Evolutionary conservation across 2,329 filamentous ascomycete species (phyloP).

Genomic region (Chaetomium sp.): DNA sequence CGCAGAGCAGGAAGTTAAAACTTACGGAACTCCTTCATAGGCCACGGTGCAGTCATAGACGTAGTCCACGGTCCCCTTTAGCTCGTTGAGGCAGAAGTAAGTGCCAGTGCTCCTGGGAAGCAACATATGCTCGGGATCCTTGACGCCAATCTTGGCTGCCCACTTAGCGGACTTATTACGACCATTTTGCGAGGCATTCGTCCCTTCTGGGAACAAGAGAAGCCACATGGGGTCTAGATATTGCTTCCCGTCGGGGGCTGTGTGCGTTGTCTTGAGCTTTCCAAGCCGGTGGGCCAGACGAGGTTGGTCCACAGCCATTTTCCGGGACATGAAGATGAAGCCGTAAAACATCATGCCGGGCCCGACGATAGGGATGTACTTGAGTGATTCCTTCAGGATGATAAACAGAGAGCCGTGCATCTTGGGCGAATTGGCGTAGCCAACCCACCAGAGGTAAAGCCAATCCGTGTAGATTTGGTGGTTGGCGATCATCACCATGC

Average conservation of each 20-base stretch:
- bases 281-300: slow-evolving; percentile 67
- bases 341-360: slow-evolving; percentile 79
- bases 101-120: slow-evolving; percentile 75
- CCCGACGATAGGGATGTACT: slow-evolving; percentile 72
- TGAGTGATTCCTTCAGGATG: slow-evolving; percentile 81
- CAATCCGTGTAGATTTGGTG: slow-evolving; percentile 88
- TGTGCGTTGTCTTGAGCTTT: slow-evolving; percentile 56
- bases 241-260: slow-evolving; percentile 45
- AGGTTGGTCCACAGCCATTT: slow-evolving; percentile 73
- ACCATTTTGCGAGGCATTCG: slow-evolving; percentile 68
- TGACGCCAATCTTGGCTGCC: slow-evolving; percentile 68
- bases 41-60: slow-evolving; percentile 92
- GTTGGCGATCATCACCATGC: slow-evolving; percentile 78
- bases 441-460: slow-evolving; percentile 90
- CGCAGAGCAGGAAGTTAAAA: slow-evolving; percentile 24
- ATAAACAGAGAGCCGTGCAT: slow-evolving; percentile 88
- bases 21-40: slow-evolving; percentile 89
- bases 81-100: slow-evolving; percentile 70
- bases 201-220: slow-evolving; percentile 80
- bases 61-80: slow-evolving; percentile 69
- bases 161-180: slow-evolving; percentile 64
- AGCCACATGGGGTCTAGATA: slow-evolving; percentile 82
- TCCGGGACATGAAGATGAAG: slow-evolving; percentile 88
- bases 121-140: slow-evolving; percentile 67
- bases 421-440: slow-evolving; percentile 66